Evolutionary conservation across 176 grass and related monocot genomes (phyloP), one percentile per base, ranked within the genome.

Genomic region (Triticum dicoccoides): DNA sequence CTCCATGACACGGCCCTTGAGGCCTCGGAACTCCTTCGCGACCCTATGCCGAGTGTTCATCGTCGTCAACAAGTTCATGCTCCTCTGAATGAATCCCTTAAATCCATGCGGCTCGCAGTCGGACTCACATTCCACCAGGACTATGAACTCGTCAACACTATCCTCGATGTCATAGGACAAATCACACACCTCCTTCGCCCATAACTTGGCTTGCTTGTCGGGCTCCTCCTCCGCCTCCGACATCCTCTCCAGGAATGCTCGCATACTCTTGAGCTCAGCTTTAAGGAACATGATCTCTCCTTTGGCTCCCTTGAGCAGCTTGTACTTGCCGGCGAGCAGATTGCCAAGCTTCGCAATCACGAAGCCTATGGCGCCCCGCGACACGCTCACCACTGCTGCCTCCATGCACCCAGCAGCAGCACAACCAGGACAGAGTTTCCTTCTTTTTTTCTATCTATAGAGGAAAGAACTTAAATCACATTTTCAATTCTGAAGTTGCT

Each of bases 111-210:
- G 77, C 12, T 63, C 39, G 77, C 58, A 63, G 35, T 32, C 41
- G 3, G 56, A 63, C 58, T 78, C 11, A 15, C 6, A 33, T 35
- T 78, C 76, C 6, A 78, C 52, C 1, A 20, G 20, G 10, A 59
- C 9, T 11, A 78, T 61, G 32, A 78, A 78, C 32, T 78, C 52
- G 0, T 78, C 32, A 3, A 78, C 9, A 3, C 5, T 37, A 2
- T 59, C 75, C 75, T 78, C 75, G 18, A 78, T 37, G 51, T 78
- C 75, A 0, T 78, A 78, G 32, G 76, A 78, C 76, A 78, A 21
- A 21, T 78, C 32, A 3, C 52, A 20, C 11, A 78, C 76, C 76
- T 78, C 32, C 5, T 78, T 78, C 9, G 9, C 54, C 76, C 76
- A 78, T 6, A 20, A 78, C 54, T 78, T 78, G 1, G 29, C 52